Conservation (phyloP, 1,139 yeast species). For the Suhomyces coccinellae region DNA sequence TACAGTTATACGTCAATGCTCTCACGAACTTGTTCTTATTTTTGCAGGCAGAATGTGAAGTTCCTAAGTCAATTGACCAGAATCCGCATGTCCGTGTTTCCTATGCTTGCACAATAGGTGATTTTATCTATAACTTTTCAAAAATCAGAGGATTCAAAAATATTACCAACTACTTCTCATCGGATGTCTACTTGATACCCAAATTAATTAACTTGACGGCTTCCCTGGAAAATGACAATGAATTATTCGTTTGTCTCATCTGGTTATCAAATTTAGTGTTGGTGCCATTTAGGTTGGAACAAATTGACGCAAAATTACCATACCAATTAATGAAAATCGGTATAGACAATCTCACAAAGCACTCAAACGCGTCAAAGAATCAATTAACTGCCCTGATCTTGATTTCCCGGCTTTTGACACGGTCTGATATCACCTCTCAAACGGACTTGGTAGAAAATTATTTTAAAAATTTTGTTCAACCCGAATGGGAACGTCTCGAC, state of each 20-base stretch:
- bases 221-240: slow-evolving; percentile 47
- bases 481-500: slow-evolving; percentile 20
- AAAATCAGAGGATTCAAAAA: slow-evolving; percentile 69
- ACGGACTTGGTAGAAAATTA: slow-evolving; percentile 22
- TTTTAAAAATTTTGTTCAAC: slow-evolving; percentile 15
- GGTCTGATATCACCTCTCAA: slow-evolving; percentile 28
- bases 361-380: slow-evolving; percentile 26
- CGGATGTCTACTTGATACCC: slow-evolving; percentile 55
- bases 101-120: slow-evolving; percentile 16
- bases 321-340: slow-evolving; percentile 37
- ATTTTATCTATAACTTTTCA: slow-evolving; percentile 55
- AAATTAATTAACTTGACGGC: slow-evolving; percentile 28
- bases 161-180: slow-evolving; percentile 56
- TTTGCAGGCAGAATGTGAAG: background rate
- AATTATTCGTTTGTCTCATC: slow-evolving; percentile 56
- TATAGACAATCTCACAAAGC: slow-evolving; percentile 26
- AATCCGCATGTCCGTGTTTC: background rate
- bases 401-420: slow-evolving; percentile 35
- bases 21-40: slow-evolving; percentile 32
- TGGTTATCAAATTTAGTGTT: slow-evolving; percentile 73
- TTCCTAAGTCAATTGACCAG: background rate
- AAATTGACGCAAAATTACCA: slow-evolving; percentile 38
- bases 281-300: slow-evolving; percentile 65
- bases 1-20: slow-evolving; percentile 32
- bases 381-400: slow-evolving; percentile 38